Conservation (phyloP, 306 rosid species). For the Mucuna pruriens region DNA sequence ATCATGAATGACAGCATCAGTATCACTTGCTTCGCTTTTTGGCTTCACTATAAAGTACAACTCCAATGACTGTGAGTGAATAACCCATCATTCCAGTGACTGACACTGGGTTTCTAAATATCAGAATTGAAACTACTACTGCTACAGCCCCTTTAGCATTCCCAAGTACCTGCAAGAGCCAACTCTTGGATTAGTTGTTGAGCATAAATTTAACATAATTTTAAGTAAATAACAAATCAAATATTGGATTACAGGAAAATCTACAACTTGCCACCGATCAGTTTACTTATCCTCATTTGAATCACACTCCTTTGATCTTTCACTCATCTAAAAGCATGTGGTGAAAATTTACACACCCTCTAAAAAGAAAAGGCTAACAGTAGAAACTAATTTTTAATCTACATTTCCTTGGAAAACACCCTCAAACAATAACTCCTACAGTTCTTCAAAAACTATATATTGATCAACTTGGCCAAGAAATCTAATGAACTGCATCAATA, state of each 20-base stretch:
- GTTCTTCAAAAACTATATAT: neutral
- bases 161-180: constrained; percentile 83
- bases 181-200: constrained; percentile 31
- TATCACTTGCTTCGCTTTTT: constrained; percentile 96
- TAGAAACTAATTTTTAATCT: neutral
- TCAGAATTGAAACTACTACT: constrained; percentile 93
- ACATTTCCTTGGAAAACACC: constrained; percentile 10
- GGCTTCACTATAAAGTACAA: constrained; percentile 93
- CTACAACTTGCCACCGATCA: constrained; percentile 2
- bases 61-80: constrained; percentile 89
- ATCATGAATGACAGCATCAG: neutral
- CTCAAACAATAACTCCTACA: neutral
- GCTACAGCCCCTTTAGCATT: constrained; percentile 99
- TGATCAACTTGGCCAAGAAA: constrained; percentile 7
- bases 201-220: constrained; percentile 19
- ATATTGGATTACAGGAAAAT: neutral
- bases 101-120: constrained; percentile 95
- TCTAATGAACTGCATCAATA: constrained; percentile 15
- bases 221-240: constrained; percentile 10
- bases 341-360: neutral
- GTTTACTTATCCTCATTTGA: neutral
- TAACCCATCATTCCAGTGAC: constrained; percentile 99
- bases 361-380: neutral
- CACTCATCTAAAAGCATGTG: constrained; percentile 16
- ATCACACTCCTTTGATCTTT: constrained; percentile 29